phyloP scores from a whole-genome alignment of 2,329 filamentous ascomycete genomes.

The Diaporthe humulicola region DNA sequence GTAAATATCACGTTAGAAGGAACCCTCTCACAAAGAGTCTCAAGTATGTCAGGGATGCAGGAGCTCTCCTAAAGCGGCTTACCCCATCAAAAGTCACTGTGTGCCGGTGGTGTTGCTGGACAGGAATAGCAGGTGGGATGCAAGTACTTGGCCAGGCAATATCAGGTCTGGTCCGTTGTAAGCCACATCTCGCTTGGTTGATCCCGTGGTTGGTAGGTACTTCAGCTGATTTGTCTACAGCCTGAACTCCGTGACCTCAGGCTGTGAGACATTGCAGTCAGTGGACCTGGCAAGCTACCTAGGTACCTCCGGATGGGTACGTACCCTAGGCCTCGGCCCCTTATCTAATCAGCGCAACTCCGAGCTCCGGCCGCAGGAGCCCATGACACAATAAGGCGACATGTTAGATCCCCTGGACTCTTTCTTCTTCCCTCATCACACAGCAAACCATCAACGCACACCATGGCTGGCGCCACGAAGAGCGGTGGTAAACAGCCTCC shows the following conservation, averaged over 20 bases:
- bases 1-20: not conserved
- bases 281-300: not conserved
- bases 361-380: conserved; percentile 14
- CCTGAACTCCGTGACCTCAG: not conserved
- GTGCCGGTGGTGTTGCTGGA: not conserved
- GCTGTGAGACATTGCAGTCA: conserved; percentile 1
- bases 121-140: not conserved
- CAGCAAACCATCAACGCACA: conserved; percentile 5
- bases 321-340: conserved; percentile 19
- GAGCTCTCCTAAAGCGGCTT: no score
- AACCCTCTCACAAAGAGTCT: not conserved
- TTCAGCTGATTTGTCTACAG: not conserved
- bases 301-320: not conserved
- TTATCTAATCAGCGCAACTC: conserved; percentile 34
- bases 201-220: not conserved
- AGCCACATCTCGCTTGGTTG: not conserved
- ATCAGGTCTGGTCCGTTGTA: not conserved
- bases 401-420: not conserved
- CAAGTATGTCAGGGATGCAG: not conserved
- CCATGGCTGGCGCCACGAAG: conserved; percentile 31
- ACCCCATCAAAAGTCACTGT: not conserved
- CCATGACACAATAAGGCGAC: conserved; percentile 31
- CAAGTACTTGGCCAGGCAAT: not conserved
- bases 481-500: conserved; percentile 13
- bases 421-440: not conserved